Evolutionary conservation across 2,329 filamentous ascomycete genomes (phyloP), one percentile per base, ranked within the genome.

Genomic region (Colletotrichum liaoningense): DNA sequence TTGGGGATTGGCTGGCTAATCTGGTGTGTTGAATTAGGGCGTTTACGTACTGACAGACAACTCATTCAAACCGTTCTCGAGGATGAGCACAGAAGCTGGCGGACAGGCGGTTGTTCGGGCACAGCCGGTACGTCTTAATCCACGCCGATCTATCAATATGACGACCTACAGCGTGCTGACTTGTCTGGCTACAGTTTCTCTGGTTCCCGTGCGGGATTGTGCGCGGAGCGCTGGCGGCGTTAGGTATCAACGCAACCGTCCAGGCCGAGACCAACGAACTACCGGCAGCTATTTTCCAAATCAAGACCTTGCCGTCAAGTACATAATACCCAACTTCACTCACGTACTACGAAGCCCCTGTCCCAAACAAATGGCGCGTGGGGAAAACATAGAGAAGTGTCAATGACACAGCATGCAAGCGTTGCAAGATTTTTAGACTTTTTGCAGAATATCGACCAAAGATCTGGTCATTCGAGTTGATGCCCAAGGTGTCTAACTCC

Each of bases 31-130:
- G 5, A 33, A 38, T 8, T 72, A 94, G 92, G 97, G 97, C 63
- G 95, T 98, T 77, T 99, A 98, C 83, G 97, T 99, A 56, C 86
- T 99, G 65, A 98, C 96, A 16, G 97, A 99, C 84, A 95, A 95
- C 81, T 87, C 93, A 11, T 99, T 99, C 85, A 93, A 94, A 62
- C 95, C 96, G 0, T 93, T 99, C 77, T 89, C 92, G 46, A 90
- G 95, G 62, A 98, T 98, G 95, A 96, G 93, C 79, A 93, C 95
- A 76, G 93, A 96, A 78, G 87, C 91, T 22, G 90, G 93, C 54
- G 92, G 92, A 12, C 92, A 94, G 80, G 93, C 93, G 19, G 89
- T 95, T 62, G 84, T 89, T 24, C 88, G 92, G 78, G 95, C 95
- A 30, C 94, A 97, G 80, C 93, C 94, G 76, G 95, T 97, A 89